These are phyloP conservation scores for Aurantiochytrium sp. DNA, from an alignment of 108 stramenopile species.

Conservation along the genomic window DNA sequence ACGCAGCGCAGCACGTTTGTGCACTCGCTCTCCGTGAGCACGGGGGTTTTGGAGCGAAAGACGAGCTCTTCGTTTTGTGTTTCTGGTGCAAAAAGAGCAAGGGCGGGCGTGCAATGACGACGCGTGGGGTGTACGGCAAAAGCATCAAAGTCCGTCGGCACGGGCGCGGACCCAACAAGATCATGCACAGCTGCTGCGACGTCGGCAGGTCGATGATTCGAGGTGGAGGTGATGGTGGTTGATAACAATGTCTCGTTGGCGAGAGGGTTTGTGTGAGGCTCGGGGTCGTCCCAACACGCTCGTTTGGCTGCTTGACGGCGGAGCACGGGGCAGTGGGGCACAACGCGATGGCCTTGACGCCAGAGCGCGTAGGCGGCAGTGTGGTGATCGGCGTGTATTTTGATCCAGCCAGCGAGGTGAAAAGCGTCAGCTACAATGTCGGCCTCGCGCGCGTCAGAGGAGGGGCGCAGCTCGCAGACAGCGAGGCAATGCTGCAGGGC, in stretches of 20 bases:
- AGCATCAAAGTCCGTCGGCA: background rate
- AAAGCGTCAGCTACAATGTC: background rate
- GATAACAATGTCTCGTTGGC: too few species aligned
- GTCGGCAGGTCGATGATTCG: too few species aligned
- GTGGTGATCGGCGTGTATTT: background rate
- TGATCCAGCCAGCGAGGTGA: conserved; percentile 6
- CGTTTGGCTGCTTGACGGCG: background rate
- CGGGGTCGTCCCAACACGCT: background rate
- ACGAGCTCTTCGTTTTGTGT: background rate
- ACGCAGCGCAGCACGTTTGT: background rate
- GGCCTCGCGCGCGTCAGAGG: background rate
- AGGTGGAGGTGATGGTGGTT: too few species aligned
- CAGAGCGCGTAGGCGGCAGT: background rate
- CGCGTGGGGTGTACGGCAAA: background rate
- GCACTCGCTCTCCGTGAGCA: background rate
- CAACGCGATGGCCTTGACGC: background rate
- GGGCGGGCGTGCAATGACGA: background rate
- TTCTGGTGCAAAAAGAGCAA: background rate
- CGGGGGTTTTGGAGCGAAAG: background rate
- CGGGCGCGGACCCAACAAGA: background rate
- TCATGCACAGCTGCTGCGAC: background rate
- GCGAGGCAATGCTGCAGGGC: background rate
- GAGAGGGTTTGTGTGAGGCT: background rate
- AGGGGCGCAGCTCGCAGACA: background rate
- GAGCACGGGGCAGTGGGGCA: background rate